Conservation (phyloP, 2,329 filamentous ascomycete species). For the Penicillium verrucosum region DNA sequence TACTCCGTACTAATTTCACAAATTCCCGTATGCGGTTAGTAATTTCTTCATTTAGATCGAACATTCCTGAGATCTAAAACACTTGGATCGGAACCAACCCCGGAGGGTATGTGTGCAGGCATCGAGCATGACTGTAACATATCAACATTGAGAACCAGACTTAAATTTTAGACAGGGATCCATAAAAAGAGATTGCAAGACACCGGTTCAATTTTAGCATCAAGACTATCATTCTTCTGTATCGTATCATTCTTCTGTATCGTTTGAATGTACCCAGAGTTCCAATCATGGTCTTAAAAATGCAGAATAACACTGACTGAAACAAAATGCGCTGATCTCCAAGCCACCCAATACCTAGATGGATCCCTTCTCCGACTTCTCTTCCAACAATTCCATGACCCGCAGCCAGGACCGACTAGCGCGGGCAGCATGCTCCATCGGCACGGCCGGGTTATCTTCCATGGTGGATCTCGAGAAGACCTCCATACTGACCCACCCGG, state of each 20-base stretch:
- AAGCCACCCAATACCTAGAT: background rate
- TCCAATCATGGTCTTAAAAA: background rate
- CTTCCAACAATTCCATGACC: slow-evolving; percentile 11
- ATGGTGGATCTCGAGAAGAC: slow-evolving; percentile 61
- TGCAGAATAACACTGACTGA: background rate
- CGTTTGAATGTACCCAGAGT: background rate
- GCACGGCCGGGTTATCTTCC: slow-evolving; percentile 51
- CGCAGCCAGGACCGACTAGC: slow-evolving; percentile 29
- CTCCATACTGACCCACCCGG: slow-evolving; percentile 69
- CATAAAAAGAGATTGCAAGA: background rate
- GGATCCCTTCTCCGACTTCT: background rate
- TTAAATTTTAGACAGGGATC: background rate
- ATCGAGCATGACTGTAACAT: background rate
- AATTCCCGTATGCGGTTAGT: background rate
- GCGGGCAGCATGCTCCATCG: slow-evolving; percentile 54
- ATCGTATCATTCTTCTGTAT: background rate
- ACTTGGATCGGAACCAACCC: background rate
- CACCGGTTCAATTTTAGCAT: background rate
- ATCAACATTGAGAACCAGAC: background rate
- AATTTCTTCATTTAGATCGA: background rate
- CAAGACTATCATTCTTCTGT: background rate
- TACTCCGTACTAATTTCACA: background rate
- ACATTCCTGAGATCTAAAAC: slow-evolving; percentile 4
- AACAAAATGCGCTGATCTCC: background rate
- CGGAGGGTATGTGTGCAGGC: background rate